These are phyloP conservation scores for Cryptococcus amylolentus DNA, from an alignment of 1,284 basidiomycete genomes.

Conservation along the genomic window DNA sequence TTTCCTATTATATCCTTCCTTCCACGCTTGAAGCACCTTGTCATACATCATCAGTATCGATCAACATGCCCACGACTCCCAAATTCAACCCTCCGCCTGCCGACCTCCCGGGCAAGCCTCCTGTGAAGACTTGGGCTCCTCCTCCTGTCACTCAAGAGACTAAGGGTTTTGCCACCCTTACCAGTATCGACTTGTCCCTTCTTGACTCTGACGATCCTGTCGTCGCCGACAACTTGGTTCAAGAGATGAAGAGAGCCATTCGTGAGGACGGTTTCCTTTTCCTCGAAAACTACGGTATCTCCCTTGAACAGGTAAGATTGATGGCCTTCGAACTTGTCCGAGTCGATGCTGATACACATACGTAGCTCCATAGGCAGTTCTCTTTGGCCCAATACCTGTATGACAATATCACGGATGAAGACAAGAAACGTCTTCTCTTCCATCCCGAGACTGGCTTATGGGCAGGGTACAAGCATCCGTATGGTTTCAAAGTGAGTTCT, in stretches of 20 bases:
- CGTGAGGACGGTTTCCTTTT: conserved; percentile 40
- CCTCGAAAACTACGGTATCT: conserved; percentile 38
- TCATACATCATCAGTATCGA: background rate
- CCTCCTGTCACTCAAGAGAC: conserved; percentile 29
- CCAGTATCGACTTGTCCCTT: conserved; percentile 27
- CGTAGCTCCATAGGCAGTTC: conserved; percentile 38
- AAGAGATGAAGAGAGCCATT: conserved; percentile 29
- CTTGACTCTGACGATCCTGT: conserved; percentile 33
- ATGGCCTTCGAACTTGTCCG: background rate
- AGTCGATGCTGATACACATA: background rate
- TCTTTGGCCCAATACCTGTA: conserved; percentile 33
- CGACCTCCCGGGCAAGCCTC: conserved; percentile 25
- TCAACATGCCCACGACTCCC: conserved; percentile 18
- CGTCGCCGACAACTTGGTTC: conserved; percentile 22
- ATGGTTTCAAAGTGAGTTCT: conserved; percentile 44
- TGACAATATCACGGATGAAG: conserved; percentile 34
- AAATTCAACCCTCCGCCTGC: conserved; percentile 33
- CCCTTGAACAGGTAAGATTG: conserved; percentile 29
- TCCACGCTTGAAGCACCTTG: no score
- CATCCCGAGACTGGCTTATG: conserved; percentile 32
- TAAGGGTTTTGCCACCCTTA: conserved; percentile 32
- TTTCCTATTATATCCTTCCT: no score
- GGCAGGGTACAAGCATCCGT: conserved; percentile 51
- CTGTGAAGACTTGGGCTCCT: conserved; percentile 26
- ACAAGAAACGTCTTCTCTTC: conserved; percentile 35